Evolutionary conservation across 2,329 filamentous ascomycete species (phyloP).

Genomic region (Stagonosporopsis tanaceti): DNA sequence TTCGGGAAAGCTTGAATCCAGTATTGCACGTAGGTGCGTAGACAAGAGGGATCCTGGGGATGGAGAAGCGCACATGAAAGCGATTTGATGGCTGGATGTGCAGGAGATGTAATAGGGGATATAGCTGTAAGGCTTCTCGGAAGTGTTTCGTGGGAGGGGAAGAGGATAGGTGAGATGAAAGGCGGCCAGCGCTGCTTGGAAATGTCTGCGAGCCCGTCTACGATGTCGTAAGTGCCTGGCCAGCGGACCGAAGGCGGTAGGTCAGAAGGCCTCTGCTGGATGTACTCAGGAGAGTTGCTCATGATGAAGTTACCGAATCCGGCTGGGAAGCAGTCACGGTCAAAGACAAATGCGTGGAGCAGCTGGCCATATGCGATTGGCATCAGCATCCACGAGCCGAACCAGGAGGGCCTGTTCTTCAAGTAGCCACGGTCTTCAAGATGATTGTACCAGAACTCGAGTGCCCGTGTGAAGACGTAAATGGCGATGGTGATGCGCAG

Average conservation of each 20-base stretch:
- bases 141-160: slow-evolving; percentile 72
- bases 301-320: slow-evolving; percentile 72
- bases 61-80: slow-evolving; percentile 92
- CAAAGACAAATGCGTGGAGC: slow-evolving; percentile 60
- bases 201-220: slow-evolving; percentile 83
- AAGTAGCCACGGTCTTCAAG: slow-evolving; percentile 74
- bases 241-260: slow-evolving; percentile 74
- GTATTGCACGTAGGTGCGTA: slow-evolving; percentile 85
- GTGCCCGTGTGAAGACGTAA: slow-evolving; percentile 78
- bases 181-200: slow-evolving; percentile 85
- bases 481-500: slow-evolving; percentile 82
- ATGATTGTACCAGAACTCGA: slow-evolving; percentile 88
- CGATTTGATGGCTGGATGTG: slow-evolving; percentile 84
- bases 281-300: slow-evolving; percentile 77
- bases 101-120: slow-evolving; percentile 79
- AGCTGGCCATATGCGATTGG: slow-evolving; percentile 59
- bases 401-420: slow-evolving; percentile 73
- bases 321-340: slow-evolving; percentile 61
- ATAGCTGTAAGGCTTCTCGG: slow-evolving; percentile 72
- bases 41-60: slow-evolving; percentile 85
- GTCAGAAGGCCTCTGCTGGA: slow-evolving; percentile 73
- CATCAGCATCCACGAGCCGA: slow-evolving; percentile 62
- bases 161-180: slow-evolving; percentile 86
- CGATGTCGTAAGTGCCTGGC: slow-evolving; percentile 78
- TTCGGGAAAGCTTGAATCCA: slow-evolving; percentile 84